Conservation (phyloP, 2,329 filamentous ascomycete genomes). For the Aspergillus tanneri region DNA sequence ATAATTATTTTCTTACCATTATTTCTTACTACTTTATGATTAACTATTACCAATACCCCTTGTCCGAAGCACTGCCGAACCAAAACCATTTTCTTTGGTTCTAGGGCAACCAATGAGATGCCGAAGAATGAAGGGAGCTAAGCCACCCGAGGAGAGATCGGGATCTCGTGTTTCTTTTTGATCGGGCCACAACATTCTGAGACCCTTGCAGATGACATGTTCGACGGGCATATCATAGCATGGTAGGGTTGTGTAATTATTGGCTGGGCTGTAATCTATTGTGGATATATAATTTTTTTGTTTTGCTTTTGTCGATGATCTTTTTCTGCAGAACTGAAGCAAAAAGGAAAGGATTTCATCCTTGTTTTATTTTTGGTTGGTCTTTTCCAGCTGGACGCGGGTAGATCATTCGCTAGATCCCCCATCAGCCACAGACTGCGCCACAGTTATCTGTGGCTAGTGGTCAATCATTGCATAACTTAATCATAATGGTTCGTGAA, state of each 20-base stretch:
- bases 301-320: not conserved
- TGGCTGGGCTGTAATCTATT: too few species aligned
- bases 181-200: slow-evolving; percentile 9
- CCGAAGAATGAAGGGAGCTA: not conserved
- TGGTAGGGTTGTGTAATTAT: slow-evolving; percentile 1
- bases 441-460: not conserved
- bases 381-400: not conserved
- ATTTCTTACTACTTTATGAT: too few species aligned
- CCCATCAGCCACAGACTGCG: not conserved
- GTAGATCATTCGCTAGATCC: not conserved
- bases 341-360: not conserved
- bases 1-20: too few species aligned
- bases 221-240: slow-evolving; percentile 4
- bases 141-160: slow-evolving; percentile 13
- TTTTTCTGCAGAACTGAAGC: not conserved
- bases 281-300: too few species aligned
- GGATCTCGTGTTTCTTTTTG: slow-evolving; percentile 19
- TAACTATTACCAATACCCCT: too few species aligned
- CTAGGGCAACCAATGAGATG: slow-evolving; percentile 11
- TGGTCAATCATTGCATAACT: not conserved
- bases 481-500: not conserved
- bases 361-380: not conserved
- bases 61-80: not conserved
- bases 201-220: slow-evolving; percentile 20
- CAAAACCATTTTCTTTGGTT: not conserved